Base-by-base conservation (phyloP, 1,284 basidiomycete genomes). In the Cerrena zonata region DNA sequence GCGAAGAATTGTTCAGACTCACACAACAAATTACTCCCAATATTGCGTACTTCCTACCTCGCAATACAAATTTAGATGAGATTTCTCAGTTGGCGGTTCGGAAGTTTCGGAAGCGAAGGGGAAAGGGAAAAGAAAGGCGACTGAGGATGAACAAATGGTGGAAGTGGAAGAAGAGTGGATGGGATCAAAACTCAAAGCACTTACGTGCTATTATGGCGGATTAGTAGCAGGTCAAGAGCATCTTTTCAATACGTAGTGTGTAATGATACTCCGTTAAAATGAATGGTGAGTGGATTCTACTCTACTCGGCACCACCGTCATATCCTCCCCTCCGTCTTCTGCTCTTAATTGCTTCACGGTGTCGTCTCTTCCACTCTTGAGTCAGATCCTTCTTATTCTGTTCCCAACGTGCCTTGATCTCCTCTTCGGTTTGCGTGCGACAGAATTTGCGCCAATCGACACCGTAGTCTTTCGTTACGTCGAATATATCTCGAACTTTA, bases 101-200 rank as follows among this genome's bases (percentile, higher is more conserved):
- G 15, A 45, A 54, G 40, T 23, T 34, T 25, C 22, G 12, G 42
- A 39, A 47, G 18, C 15, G 48, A 46, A 11, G 40, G 26, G 47
- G 42, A 47, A 40, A 11, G 53, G 38, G 36, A 48, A 51, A 12
- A 22, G 21, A 18, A 19, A 18, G 15, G 19, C 39, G 7, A 7
- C 30, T 7, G 15, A 34, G 7, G 45, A 59, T 62, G 15, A 60
- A 13, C 66, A 88, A 64, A 71, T 65, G 61, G 74, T 93, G 2
- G 91, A 93, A 61, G 76, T 94, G 10, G 91, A 94, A 62, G 91
- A 94, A 63, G 87, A 89, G 62, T 93, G 89, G 88, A 91, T 90
- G 85, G 84, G 86, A 2, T 71, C 69, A 15, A 93, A 92, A 67
- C 69, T 94, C 46, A 94, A 93, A 60, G 89, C 88, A 0, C 65